Evolutionary conservation across 2,329 filamentous ascomycete genomes (phyloP), one percentile per base, ranked within the genome.

Genomic region (Aureobasidium namibiae): DNA sequence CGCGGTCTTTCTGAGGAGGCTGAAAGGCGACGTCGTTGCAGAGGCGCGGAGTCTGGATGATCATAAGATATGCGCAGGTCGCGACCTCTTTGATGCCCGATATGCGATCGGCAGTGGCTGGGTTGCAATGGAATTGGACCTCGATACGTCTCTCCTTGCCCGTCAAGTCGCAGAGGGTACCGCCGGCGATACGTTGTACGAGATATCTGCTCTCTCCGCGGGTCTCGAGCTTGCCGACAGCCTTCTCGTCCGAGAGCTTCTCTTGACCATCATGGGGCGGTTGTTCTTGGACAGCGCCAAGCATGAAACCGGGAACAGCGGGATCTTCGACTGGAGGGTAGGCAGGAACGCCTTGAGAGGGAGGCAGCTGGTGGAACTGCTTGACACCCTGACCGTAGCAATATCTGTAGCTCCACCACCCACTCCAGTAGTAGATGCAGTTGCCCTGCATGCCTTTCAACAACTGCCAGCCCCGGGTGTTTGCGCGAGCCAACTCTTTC

Each of bases 341-440:
- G 29, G 78, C 73, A 1, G 83, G 82, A 11, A 88, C 82, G 3
- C 86, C 85, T 61, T 85, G 84, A 45, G 83, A 80, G 2, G 84
- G 84, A 0, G 90, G 82, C 61, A 92, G 76, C 45, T 90, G 90
- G 71, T 96, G 92, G 73, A 95, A 96, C 73, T 96, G 92, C 67
- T 89, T 88, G 62, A 96, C 86, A 63, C 92, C 85, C 62, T 86
- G 82, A 69, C 89, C 89, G 75, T 95, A 94, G 78, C 92, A 96
- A 73, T 96, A 96, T 66, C 87, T 88, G 74, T 96, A 96, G 69
- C 88, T 94, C 92, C 92, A 96, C 92, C 92, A 96, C 0, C 92
- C 92, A 1, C 85, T 88, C 64, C 91, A 76, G 70, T 84, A 89
- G 76, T 92, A 95, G 63, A 96, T 82, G 72, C 92, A 96, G 53